These are phyloP conservation scores for Hypoxylon trugodes DNA, from an alignment of 495 filamentous ascomycete species.

Conservation along the genomic window DNA sequence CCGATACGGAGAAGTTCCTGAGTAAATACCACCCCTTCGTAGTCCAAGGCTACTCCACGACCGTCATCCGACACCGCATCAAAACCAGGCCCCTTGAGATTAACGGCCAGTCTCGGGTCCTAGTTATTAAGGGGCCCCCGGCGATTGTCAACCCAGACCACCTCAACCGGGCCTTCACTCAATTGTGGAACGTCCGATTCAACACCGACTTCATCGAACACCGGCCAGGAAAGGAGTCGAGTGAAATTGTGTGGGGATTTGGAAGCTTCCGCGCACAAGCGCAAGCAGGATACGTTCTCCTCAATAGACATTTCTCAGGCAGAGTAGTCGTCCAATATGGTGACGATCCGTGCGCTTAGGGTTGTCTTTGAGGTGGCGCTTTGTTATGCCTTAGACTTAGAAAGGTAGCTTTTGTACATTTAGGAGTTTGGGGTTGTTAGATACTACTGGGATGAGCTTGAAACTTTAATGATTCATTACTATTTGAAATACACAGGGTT, in stretches of 20 bases:
- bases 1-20: slow-evolving; percentile 33
- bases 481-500: too few relatives aligned
- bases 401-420: too few relatives aligned
- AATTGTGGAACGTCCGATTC: slow-evolving; percentile 1
- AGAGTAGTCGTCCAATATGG: neutral
- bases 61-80: slow-evolving; percentile 6
- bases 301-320: neutral
- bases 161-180: neutral
- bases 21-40: slow-evolving; percentile 8
- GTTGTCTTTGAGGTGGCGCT: too few relatives aligned
- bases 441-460: too few relatives aligned
- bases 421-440: too few relatives aligned
- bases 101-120: slow-evolving; percentile 20
- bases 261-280: slow-evolving; percentile 35
- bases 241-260: slow-evolving; percentile 23
- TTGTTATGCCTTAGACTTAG: too few relatives aligned
- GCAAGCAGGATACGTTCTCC: neutral
- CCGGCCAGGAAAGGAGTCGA: neutral
- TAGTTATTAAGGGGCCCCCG: slow-evolving; percentile 20
- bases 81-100: neutral
- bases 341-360: slow-evolving; percentile 19
- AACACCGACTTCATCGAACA: slow-evolving; percentile 14
- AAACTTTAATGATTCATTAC: too few relatives aligned
- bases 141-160: slow-evolving; percentile 15
- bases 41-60: slow-evolving; percentile 1